Evolutionary conservation across 768 basidiomycete species (phyloP).

Genomic region (Kwoniella botswanensis): DNA sequence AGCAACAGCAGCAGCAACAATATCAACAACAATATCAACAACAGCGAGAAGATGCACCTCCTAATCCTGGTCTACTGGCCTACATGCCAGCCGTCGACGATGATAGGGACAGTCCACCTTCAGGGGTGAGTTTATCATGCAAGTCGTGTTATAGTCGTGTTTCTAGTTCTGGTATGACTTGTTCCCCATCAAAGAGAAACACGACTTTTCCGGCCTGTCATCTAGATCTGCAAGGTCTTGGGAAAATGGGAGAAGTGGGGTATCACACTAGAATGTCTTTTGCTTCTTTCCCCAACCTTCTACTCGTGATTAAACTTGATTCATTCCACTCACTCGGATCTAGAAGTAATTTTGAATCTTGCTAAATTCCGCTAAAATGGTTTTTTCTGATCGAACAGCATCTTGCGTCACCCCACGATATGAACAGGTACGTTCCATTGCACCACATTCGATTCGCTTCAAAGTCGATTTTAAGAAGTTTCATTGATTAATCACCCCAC

Average conservation of each 20-base stretch:
- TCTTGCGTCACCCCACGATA: neutral
- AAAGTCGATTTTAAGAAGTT: neutral
- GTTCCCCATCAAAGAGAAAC: neutral
- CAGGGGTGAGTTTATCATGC: conserved; percentile 3
- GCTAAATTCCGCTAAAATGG: neutral
- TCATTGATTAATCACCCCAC: neutral
- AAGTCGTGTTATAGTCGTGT: neutral
- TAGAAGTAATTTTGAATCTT: neutral
- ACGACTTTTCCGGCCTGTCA: neutral
- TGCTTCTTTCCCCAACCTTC: neutral
- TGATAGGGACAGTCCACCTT: conserved; percentile 16
- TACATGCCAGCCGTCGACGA: conserved; percentile 16
- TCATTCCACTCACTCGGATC: neutral
- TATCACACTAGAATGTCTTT: neutral
- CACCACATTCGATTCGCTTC: neutral
- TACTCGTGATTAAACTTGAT: neutral
- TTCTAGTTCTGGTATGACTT: neutral
- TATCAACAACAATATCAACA: neutral
- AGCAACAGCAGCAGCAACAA: neutral
- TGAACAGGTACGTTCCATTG: neutral
- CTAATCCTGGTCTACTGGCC: conserved; percentile 13
- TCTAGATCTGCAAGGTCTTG: neutral
- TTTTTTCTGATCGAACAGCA: neutral
- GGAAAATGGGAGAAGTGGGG: neutral
- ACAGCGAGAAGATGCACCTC: neutral